Conservation (phyloP, 2,329 filamentous ascomycete genomes). For the Xylaria sp. region DNA sequence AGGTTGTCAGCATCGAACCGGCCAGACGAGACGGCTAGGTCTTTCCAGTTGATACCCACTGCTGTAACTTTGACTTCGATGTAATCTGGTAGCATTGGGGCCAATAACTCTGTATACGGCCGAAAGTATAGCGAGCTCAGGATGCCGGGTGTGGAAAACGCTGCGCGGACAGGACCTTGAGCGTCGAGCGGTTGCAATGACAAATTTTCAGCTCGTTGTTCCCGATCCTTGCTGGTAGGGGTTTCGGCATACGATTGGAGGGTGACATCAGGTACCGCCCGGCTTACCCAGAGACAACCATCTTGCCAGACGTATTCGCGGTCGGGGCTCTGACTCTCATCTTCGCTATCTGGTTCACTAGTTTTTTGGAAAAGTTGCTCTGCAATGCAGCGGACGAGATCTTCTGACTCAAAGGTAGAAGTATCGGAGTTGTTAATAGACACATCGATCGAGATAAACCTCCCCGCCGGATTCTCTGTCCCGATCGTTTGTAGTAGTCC, state of each 20-base stretch:
- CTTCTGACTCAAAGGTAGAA: too few relatives aligned
- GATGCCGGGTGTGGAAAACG: slow-evolving; percentile 45
- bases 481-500: slow-evolving; percentile 43
- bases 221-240: too few relatives aligned
- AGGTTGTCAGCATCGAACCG: slow-evolving; percentile 40
- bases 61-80: slow-evolving; percentile 47
- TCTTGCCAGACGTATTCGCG: slow-evolving; percentile 47
- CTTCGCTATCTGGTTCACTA: background rate
- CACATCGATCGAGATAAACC: slow-evolving; percentile 40
- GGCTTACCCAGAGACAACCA: slow-evolving; percentile 47
- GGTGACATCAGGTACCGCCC: slow-evolving; percentile 39
- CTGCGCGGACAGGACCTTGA: slow-evolving; percentile 41
- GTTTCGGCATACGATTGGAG: too few relatives aligned
- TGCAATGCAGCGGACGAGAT: too few relatives aligned
- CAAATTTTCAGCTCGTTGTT: too few relatives aligned
- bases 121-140: slow-evolving; percentile 46
- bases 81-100: slow-evolving; percentile 35
- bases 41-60: slow-evolving; percentile 46
- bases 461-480: slow-evolving; percentile 42
- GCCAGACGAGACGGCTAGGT: slow-evolving; percentile 40
- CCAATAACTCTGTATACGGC: slow-evolving; percentile 37
- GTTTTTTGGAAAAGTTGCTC: background rate
- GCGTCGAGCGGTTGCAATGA: slow-evolving; percentile 31
- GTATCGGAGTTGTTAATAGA: background rate
- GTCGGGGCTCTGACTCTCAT: slow-evolving; percentile 31